A percentile compares a stretch with the other conserved stretches of the same genome.
phyloP scores from a whole-genome alignment of 176 grass and related monocot species.

The Musa itinerans region DNA sequence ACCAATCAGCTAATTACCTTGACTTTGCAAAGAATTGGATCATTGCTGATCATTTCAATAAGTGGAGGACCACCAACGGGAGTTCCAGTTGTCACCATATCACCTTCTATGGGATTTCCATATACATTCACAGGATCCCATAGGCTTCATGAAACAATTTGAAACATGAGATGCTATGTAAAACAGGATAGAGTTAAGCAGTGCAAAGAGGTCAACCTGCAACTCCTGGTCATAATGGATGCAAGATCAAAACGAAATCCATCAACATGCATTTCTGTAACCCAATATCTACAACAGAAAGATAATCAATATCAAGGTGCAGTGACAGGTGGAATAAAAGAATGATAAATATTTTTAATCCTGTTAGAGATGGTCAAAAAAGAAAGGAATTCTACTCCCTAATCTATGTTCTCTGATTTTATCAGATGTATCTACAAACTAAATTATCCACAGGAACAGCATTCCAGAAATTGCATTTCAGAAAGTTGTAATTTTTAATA shows the following conservation, averaged over 20 bases:
- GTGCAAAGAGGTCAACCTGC: slow-evolving; percentile 35
- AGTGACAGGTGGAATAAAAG: not conserved
- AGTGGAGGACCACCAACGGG: slow-evolving; percentile 62
- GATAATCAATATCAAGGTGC: slow-evolving; percentile 4
- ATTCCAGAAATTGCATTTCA: not conserved
- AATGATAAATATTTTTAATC: not conserved
- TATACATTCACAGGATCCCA: slow-evolving; percentile 94
- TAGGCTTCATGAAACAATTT: slow-evolving; percentile 36
- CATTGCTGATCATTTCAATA: slow-evolving; percentile 97
- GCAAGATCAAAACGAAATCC: slow-evolving; percentile 96
- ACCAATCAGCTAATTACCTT: slow-evolving; percentile 43
- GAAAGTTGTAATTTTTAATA: not conserved
- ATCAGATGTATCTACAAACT: not conserved
- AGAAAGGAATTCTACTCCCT: not conserved
- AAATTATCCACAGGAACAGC: not conserved
- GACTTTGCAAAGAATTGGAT: slow-evolving; percentile 73
- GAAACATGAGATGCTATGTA: slow-evolving; percentile 13
- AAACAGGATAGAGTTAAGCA: not conserved
- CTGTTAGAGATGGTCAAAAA: not conserved
- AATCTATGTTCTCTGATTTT: not conserved
- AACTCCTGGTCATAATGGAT: slow-evolving; percentile 94
- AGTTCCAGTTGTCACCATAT: slow-evolving; percentile 63
- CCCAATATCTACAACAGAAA: slow-evolving; percentile 70
- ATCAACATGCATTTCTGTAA: slow-evolving; percentile 97
- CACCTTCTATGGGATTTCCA: slow-evolving; percentile 54